Evolutionary conservation across 345 rosid genomes (phyloP).

Genomic region (Syzygium aromaticum): DNA sequence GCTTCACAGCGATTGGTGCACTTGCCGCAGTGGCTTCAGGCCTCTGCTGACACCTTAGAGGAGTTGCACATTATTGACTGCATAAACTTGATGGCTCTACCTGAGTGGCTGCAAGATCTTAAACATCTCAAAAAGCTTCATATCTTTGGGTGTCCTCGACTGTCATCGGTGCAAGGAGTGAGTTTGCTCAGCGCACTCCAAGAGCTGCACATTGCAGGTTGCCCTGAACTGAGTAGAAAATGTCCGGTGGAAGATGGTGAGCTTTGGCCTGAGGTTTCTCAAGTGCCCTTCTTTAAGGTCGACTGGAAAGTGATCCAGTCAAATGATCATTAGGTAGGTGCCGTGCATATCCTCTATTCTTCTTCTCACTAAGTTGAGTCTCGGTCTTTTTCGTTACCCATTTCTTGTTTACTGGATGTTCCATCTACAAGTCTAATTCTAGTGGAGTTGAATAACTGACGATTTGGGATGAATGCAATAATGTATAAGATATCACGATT

Average conservation of each 20-base stretch:
- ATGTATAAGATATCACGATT: background rate
- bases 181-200: background rate
- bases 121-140: background rate
- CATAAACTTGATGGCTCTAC: background rate
- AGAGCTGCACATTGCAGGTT: background rate
- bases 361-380: background rate
- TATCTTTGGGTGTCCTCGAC: background rate
- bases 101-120: background rate
- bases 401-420: background rate
- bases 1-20: background rate
- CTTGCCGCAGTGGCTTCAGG: background rate
- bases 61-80: background rate
- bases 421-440: background rate
- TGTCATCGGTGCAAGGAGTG: background rate
- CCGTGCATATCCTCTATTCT: background rate
- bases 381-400: background rate
- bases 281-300: background rate
- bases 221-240: background rate
- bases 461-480: background rate
- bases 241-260: background rate
- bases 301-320: background rate
- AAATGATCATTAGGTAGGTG: background rate
- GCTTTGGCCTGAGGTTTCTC: background rate
- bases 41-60: background rate
- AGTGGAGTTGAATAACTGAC: background rate